Base-by-base conservation (phyloP, 805 yeast genomes). In the Monosporozyma servazzii region DNA sequence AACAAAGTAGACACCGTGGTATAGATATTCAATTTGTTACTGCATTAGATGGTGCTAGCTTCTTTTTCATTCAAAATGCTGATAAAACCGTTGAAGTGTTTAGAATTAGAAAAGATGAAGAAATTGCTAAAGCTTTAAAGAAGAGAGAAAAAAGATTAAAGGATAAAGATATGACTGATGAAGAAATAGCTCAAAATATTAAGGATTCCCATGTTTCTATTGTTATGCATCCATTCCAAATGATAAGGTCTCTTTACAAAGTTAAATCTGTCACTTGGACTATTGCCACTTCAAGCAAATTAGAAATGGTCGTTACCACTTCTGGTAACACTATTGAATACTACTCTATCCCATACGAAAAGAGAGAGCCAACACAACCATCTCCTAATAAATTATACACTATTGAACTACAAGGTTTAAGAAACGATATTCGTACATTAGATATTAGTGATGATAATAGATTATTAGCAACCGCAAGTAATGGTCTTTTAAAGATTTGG, bases 401-500 rank as follows among this genome's bases (percentile, higher is more conserved):
- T 2, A 73, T 93, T 21, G 96, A 89, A 48, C 68, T 81, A 42
- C 76, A 79, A 49, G 99, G 99, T 20, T 97, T 90, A 67, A 80
- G 97, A 64, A 81, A 88, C 2, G 99, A 93, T 67, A 76, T 91
- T 27, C 77, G 99, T 60, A 77, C 95, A 4, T 72, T 88, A 63
- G 90, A 88, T 58, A 74, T 93, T 36, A 85, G 95, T 51, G 79
- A 81, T 50, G 96, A 91, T 69, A 80, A 83, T 65, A 81, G 80
- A 64, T 71, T 93, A 52, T 71, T 91, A 42, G 95, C 89, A 2
- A 84, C 96, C 1, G 96, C 96, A 0, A 85, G 96, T 2, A 88
- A 89, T 62, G 97, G 97, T 21, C 78, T 80, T 57, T 70, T 93
- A 55, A 93, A 93, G 63, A 75, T 93, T 21, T 90, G 96, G 96